These are phyloP conservation scores for Chlorella sp. DNA, from an alignment of 139 green algal genomes.

Conservation along the genomic window DNA sequence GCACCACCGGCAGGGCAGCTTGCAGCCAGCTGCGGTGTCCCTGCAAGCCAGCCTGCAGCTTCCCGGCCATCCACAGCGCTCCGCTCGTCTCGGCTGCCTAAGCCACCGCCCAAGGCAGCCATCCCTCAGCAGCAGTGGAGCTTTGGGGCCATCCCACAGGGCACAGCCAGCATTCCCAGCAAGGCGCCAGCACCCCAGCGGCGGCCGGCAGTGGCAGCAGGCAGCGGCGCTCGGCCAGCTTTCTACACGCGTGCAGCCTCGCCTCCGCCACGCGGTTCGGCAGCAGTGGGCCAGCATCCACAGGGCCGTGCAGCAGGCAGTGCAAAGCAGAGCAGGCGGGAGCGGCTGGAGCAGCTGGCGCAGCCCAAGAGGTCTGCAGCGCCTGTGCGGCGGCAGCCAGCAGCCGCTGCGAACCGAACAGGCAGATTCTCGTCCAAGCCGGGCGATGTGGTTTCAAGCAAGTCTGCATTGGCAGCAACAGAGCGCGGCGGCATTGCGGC, in stretches of 20 bases:
- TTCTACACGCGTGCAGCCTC: constrained; percentile 6
- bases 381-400: neutral
- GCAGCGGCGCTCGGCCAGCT: neutral
- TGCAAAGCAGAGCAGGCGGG: neutral
- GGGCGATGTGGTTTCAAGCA: neutral
- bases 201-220: neutral
- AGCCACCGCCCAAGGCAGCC: neutral
- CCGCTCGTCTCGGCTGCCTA: too few relatives aligned
- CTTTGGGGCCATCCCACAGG: constrained; percentile 20
- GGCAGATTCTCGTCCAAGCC: too few relatives aligned
- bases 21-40: too few relatives aligned
- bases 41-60: neutral
- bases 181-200: neutral
- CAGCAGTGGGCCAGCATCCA: too few relatives aligned
- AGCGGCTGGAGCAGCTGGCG: constrained; percentile 9
- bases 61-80: neutral
- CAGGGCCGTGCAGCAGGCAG: neutral
- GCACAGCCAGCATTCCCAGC: constrained; percentile 1
- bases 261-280: too few relatives aligned
- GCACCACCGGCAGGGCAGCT: neutral
- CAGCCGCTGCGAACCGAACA: neutral
- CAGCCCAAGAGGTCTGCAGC: neutral
- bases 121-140: constrained; percentile 6
- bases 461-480: neutral
- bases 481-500: neutral